Percentiles rank a stretch among this genome's conserved stretches.
phyloP scores from a whole-genome alignment of 148 eudicot species.

The Persicaria maculosa region DNA sequence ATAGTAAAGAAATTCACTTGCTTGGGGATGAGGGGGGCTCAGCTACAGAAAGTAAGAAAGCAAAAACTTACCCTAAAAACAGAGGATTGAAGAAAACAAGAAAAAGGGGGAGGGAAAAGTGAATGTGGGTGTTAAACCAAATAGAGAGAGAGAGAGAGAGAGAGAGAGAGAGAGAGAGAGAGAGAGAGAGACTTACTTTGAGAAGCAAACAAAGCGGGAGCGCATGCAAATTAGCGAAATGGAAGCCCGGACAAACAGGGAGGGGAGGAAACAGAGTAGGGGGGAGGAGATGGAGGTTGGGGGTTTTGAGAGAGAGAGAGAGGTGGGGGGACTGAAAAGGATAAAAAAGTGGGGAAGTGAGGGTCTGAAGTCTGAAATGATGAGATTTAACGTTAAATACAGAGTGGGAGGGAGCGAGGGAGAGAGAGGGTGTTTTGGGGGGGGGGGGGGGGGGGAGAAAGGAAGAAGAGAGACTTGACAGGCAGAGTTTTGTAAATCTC shows the following conservation, averaged over 20 bases:
- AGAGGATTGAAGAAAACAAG: not conserved
- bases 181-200: not conserved
- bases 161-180: no score
- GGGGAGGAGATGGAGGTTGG: constrained; percentile 8
- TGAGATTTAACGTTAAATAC: constrained; percentile 32
- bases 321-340: constrained; percentile 6
- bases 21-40: not conserved
- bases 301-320: constrained; percentile 14
- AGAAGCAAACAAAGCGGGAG: not conserved
- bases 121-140: constrained; percentile 5
- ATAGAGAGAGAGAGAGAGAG: not conserved
- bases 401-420: not conserved
- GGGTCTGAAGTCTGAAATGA: constrained; percentile 23
- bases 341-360: not conserved
- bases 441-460: not conserved
- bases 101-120: not conserved
- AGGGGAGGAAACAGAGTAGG: not conserved
- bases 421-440: not conserved
- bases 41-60: constrained; percentile 2
- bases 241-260: constrained; percentile 9
- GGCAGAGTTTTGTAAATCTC: constrained; percentile 19
- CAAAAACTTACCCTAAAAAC: not conserved
- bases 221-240: not conserved
- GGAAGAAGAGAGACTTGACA: constrained; percentile 26
- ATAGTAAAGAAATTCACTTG: not conserved